Base-by-base conservation (phyloP, 2,329 filamentous ascomycete species). In the Pleomassaria siparia region DNA sequence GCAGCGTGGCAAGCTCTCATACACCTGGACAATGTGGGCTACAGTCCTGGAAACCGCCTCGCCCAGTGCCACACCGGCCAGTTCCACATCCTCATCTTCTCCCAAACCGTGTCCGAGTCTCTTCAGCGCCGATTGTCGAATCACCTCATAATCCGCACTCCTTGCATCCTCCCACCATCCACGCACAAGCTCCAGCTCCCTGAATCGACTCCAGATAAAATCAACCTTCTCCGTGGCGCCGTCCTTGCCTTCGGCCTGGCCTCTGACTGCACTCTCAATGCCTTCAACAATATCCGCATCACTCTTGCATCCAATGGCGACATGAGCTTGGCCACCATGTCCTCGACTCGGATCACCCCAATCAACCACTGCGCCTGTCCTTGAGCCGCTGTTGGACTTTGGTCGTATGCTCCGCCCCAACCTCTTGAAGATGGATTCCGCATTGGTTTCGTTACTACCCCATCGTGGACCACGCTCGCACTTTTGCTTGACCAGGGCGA, bases 401-500 rank as follows among this genome's bases (percentile, higher is more conserved):
- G 72, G 68, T 13, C 83, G 76, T 36, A 85, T 79, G 3, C 80
- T 53, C 16, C 75, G 69, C 39, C 62, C 81, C 3, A 99, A 79
- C 9, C 92, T 84, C 58, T 86, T 88, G 76, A 97, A 99, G 41
- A 99, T 84, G 58, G 90, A 92, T 73, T 99, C 94, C 32, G 85
- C 86, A 37, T 85, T 85, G 2, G 84, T 80, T 35, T 95, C 90
- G 41, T 83, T 83, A 0, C 86, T 87, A 28, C 90, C 94, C 89
- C 91, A 99, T 20, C 78, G 73, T 55, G 88, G 88, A 32, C 94
- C 94, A 72, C 89, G 94, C 69, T 97, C 91, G 69, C 92, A 96
- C 70, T 99, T 99, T 65, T 92, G 86, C 71, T 94, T 95, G 40
- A 97, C 84, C 1, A 99, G 85, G 62, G 97, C 91, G 12, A 99